Percentiles rank a stretch among this genome's conserved stretches.
These are phyloP conservation scores for Fusarium scirpi DNA, from an alignment of 2,329 filamentous ascomycete species.

Conservation along the genomic window DNA sequence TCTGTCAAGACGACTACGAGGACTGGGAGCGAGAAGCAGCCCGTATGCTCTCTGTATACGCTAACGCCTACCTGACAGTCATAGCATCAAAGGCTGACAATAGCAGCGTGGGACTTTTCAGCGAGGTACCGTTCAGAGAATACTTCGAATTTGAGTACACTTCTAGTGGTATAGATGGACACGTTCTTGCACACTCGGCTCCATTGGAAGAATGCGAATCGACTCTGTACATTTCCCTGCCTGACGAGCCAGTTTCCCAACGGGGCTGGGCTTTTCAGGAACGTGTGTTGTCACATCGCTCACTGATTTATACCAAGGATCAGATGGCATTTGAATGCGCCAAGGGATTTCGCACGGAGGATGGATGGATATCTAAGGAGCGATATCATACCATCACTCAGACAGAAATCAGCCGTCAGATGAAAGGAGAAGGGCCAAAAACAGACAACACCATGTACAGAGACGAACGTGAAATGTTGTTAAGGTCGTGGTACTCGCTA, in stretches of 20 bases:
- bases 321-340: constrained; percentile 8
- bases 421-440: too few relatives aligned
- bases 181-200: not conserved
- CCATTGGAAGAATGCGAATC: not conserved
- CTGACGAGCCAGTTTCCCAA: not conserved
- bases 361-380: not conserved
- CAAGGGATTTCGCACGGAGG: not conserved
- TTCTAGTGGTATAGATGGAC: not conserved
- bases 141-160: not conserved
- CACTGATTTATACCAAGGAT: not conserved
- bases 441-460: too few relatives aligned
- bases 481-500: too few relatives aligned
- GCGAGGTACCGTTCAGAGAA: accelerated
- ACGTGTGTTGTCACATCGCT: not conserved
- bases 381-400: too few relatives aligned
- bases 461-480: too few relatives aligned
- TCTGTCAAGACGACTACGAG: constrained; percentile 3
- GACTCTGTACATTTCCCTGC: not conserved
- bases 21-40: constrained; percentile 4
- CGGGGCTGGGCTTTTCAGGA: constrained; percentile 5
- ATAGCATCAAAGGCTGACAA: not conserved
- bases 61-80: too few relatives aligned
- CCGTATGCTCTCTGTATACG: too few relatives aligned
- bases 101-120: not conserved
- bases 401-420: too few relatives aligned